Percentiles rank a stretch among this genome's conserved stretches.
Evolutionary conservation across 164 flowering plant genomes (phyloP).

Genomic region (Tetracentron sinense): DNA sequence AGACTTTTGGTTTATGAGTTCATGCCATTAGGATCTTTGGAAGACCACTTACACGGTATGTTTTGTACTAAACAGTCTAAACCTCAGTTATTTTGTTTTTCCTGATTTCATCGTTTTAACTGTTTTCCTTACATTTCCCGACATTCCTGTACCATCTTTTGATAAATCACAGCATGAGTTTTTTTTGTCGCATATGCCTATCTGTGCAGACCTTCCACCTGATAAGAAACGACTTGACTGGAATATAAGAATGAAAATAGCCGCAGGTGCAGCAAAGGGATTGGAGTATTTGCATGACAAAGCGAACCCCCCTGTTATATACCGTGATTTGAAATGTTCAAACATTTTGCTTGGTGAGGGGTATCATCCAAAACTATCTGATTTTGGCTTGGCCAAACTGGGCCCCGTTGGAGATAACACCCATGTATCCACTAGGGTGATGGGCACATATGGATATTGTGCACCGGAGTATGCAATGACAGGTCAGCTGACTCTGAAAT

Average conservation of each 20-base stretch:
- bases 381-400: conserved; percentile 60
- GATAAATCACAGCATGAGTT: no score
- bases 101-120: neutral
- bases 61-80: neutral
- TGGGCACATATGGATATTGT: conserved; percentile 69
- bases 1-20: conserved; percentile 59
- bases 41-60: conserved; percentile 60
- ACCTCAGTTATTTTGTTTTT: neutral
- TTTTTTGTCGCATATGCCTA: neutral
- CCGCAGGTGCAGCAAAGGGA: conserved; percentile 65
- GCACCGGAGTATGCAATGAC: conserved; percentile 70
- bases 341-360: conserved; percentile 53
- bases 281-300: conserved; percentile 61
- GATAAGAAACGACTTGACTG: conserved; percentile 46
- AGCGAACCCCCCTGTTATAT: conserved; percentile 61
- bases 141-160: no score
- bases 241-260: conserved; percentile 62
- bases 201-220: conserved; percentile 45
- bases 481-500: conserved; percentile 54
- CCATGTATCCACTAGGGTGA: conserved; percentile 60
- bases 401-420: conserved; percentile 66
- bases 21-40: conserved; percentile 55
- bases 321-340: conserved; percentile 59
- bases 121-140: no score
- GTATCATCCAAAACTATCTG: conserved; percentile 52